These are phyloP conservation scores for Acacia concinna DNA, from an alignment of 331 rosid genomes.

Conservation along the genomic window DNA sequence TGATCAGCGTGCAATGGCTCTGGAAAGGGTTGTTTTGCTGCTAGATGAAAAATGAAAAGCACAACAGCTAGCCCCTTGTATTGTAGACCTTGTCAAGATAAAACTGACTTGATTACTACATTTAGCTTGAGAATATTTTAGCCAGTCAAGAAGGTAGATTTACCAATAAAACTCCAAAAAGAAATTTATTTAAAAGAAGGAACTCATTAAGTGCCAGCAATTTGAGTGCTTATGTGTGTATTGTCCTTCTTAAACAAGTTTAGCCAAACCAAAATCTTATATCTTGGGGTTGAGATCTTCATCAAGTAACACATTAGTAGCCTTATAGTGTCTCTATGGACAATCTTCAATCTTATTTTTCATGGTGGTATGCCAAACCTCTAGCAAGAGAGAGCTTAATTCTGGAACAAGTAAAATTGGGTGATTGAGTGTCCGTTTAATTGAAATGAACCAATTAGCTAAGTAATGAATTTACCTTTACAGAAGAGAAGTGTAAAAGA, in stretches of 20 bases:
- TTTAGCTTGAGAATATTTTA: conserved; percentile 24
- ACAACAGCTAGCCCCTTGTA: neutral
- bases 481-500: neutral
- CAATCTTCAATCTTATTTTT: conserved; percentile 18
- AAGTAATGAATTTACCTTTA: neutral
- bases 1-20: neutral
- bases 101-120: neutral
- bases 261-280: conserved; percentile 58
- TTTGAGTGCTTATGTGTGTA: conserved; percentile 50
- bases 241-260: conserved; percentile 48
- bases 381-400: conserved; percentile 32
- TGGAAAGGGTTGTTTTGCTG: neutral
- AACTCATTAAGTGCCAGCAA: conserved; percentile 53
- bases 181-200: neutral
- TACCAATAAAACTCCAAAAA: neutral
- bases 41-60: neutral
- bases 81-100: neutral
- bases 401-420: conserved; percentile 22
- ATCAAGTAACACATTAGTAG: conserved; percentile 41
- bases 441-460: no score
- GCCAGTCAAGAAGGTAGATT: conserved; percentile 48
- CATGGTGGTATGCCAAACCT: conserved; percentile 38
- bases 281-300: conserved; percentile 44
- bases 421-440: no score
- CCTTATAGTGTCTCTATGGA: conserved; percentile 33